Evolutionary conservation across 169 alveolate genomes (phyloP).

Genomic region (Eimeria maxima): DNA sequence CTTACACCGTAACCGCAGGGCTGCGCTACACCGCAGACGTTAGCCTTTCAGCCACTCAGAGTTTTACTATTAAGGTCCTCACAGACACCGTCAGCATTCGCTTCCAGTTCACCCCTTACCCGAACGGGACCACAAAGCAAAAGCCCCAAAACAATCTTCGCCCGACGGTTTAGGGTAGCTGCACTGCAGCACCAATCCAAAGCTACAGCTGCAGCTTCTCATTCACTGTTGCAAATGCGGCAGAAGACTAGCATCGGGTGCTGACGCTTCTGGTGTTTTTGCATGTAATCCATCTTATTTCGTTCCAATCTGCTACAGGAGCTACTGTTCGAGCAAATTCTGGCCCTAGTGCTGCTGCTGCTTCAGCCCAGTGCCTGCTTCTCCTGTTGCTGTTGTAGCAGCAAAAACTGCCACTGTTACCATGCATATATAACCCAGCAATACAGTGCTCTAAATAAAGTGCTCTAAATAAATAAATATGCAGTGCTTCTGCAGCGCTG

Average conservation of each 20-base stretch:
- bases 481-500: neutral
- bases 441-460: neutral
- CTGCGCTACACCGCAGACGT: slow-evolving; percentile 41
- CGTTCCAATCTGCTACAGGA: neutral
- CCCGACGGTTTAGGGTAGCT: too few species aligned
- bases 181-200: neutral
- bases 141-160: too few species aligned
- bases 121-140: neutral
- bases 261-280: neutral
- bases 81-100: slow-evolving; percentile 35
- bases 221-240: neutral
- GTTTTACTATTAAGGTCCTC: slow-evolving; percentile 1
- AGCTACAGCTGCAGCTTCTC: neutral
- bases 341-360: neutral
- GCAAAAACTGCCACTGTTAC: neutral
- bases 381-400: neutral
- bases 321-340: neutral
- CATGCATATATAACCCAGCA: neutral
- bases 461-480: neutral
- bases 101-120: slow-evolving; percentile 24
- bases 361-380: neutral
- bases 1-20: slow-evolving; percentile 11
- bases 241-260: neutral
- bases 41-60: neutral
- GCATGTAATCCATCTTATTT: neutral